Evolutionary conservation across 495 filamentous ascomycete genomes (phyloP), one percentile per base, ranked within the genome.

Genomic region (Chaetomium cochliodes): DNA sequence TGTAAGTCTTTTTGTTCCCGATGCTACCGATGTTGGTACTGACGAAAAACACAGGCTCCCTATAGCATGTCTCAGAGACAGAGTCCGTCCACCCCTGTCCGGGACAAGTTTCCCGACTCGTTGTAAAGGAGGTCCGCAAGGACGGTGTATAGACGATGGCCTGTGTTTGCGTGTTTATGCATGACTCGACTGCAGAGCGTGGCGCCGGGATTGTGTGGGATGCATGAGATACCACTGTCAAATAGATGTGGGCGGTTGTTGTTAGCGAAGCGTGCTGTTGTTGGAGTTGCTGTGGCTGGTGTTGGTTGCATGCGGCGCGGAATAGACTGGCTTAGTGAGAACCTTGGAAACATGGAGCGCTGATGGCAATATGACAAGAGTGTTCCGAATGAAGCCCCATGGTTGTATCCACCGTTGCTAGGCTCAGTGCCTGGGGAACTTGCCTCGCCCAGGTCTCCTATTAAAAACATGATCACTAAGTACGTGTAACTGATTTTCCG

Each of bases 41-140:
- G 63, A 71, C 60, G 6, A 30, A 15, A 25, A 25, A 15, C 42
- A 54, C 69, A 87, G 86, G 85, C 86, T 46, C 85, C 87, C 4
- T 89, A 87, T 69, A 87, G 84, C 70, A 88, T 88, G 84, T 87
- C 84, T 6, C 74, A 74, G n/a, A 82, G 84, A 0, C 80, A 74
- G 50, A 85, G 86, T 7, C 76, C 78, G 5, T 76, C 79, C 18
- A 88, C 86, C 4, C 84, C 86, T 6, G 77, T 74, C 23, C 69
- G 64, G 20, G 81, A 80, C 47, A 80, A 77, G 62, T 76, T 71
- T 33, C 63, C 73, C 2, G 67, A 67, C 18, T 65, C 53, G 37
- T 60, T 70, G 57, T 56, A 28, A 28, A 39, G 25, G 23, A 30
- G 26, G 42, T 1, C n/a, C 5, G 25, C 11, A 42, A 3, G 20